Evolutionary conservation across 495 filamentous ascomycete species (phyloP).

Genomic region (Amphirosellinia nigrospora): DNA sequence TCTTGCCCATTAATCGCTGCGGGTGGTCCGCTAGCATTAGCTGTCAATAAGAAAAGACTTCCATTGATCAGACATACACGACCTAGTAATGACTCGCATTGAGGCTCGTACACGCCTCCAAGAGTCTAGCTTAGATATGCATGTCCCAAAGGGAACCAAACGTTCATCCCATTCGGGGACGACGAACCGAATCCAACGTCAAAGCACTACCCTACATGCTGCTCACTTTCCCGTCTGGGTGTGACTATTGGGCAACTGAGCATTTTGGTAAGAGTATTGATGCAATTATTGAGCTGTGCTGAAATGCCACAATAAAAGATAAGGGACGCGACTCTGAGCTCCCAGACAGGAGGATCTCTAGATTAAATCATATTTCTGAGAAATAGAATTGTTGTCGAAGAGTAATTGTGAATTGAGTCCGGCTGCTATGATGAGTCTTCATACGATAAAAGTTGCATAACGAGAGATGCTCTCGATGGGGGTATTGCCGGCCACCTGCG

Average conservation of each 20-base stretch:
- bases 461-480: constrained; percentile 43
- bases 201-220: neutral
- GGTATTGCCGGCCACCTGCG: constrained; percentile 51
- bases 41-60: neutral
- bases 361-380: too few relatives aligned
- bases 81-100: neutral
- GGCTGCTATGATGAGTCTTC: neutral
- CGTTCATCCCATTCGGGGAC: neutral
- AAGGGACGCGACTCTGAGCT: neutral
- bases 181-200: neutral
- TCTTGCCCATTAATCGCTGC: neutral
- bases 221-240: neutral
- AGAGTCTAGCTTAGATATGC: neutral
- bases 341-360: neutral
- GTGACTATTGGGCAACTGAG: constrained; percentile 8
- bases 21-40: neutral
- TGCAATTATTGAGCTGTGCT: neutral
- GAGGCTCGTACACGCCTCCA: neutral
- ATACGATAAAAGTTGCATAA: neutral
- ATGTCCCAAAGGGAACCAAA: neutral
- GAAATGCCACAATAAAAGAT: constrained; percentile 4
- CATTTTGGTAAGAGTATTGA: constrained; percentile 8
- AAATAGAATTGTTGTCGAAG: too few relatives aligned
- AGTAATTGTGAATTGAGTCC: neutral
- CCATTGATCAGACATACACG: neutral